Evolutionary conservation across 2,329 filamentous ascomycete genomes (phyloP), one percentile per base, ranked within the genome.

Genomic region (Cladosporium sphaerospermum): DNA sequence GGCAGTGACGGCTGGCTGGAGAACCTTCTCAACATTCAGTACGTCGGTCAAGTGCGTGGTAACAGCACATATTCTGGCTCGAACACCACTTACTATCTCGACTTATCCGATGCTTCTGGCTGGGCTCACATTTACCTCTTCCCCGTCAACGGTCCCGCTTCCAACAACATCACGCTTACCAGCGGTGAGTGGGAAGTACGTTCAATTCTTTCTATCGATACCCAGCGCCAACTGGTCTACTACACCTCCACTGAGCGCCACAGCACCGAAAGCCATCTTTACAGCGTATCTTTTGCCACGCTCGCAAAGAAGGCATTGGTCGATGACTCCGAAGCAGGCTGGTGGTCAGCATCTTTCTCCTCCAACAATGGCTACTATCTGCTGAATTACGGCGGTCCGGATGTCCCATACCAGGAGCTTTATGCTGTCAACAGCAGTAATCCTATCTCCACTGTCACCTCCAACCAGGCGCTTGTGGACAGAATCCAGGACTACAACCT

Each of bases 351-450:
- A 0, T 84, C 82, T 1, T 87, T 87, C 68, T 86, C 83, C 0
- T 74, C 79, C 2, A 73, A 69, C 1, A 80, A 78, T 0, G 78
- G 78, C 2, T 88, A 83, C 71, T 86, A 86, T 62, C 78, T 87
- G 40, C 76, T 86, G 2, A 77, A 72, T 48, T 88, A 88, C 64
- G 68, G 71, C 14, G 84, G 84, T 0, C 84, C 84, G 0, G 79
- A 86, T 52, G 79, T 88, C 0, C 84, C 84, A 0, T 86, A 85
- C 67, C 83, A 87, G 62, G 81, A 85, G 57, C 73, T 88, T 1
- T 85, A 85, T 68, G 71, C 78, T 0, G 64, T 77, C 56, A 79
- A 83, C 62, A 75, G 76, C 16, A 78, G 74, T 16, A 74, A 70
- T 33, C 77, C 82, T 0, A 66, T 86, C 8, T 77, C 79, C 5